Base-by-base conservation (phyloP, 257 asterid genomes). In the Echites panduratus region DNA sequence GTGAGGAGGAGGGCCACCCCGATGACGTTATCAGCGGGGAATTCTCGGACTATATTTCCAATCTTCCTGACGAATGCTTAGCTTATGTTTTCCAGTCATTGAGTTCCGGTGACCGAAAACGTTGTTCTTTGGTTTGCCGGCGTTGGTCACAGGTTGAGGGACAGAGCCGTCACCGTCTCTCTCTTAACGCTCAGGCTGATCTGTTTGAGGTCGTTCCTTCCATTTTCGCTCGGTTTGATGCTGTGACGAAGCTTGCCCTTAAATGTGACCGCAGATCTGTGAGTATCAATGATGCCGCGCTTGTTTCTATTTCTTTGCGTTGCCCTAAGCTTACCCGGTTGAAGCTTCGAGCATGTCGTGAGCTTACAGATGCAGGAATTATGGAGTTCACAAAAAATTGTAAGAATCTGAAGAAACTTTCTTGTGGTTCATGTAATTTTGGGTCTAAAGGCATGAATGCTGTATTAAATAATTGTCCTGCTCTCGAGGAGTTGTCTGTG, bases 261-360 rank as follows among this genome's bases (percentile, higher is more conserved):
- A 91, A 91, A 86, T 89, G 97, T 66, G 97, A 93, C 76, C 97
- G 98, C 77, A 87, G 93, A 89, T 91, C 97, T 65, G 81, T 82
- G 5, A 88, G 96, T 78, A 87, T 93, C 20, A 70, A 77, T 41
- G 98, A 93, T 68, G 93, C 85, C 2, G 87, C 86, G 65, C 69
- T 93, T 72, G 68, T 85, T 65, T 76, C 80, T 47, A 91, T 93
- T 65, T 89, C 97, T 14, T 75, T 78, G 27, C 81, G 74, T 67
- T 89, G 96, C 63, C 77, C 79, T 32, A 91, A 88, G 71, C 86
- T 93, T 54, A 85, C 93, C 1, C 78, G 98, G 44, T 57, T 93
- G 84, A 91, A 93, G 90, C 91, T 93, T 4, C 89, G 98, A 2
- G 86, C 96, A 9, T 93, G 96, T 81, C 89, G 96, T 19, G 93